Base-by-base conservation (phyloP, 148 eudicot species). In the Dysphania ambrosioides region DNA sequence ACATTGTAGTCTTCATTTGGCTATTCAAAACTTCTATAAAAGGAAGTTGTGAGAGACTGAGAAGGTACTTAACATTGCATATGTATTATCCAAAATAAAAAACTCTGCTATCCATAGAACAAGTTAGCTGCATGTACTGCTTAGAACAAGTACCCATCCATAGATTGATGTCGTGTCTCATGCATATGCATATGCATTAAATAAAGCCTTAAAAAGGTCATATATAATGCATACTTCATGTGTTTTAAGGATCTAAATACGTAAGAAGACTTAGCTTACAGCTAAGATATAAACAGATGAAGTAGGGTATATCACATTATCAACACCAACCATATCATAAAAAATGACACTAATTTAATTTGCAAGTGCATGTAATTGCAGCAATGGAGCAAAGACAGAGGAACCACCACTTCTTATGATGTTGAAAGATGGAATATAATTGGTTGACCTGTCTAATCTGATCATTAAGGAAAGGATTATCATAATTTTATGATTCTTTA, bases 381-480 rank as follows among this genome's bases (percentile, higher is more conserved):
- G 41, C 65, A 61, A 61, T 60, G n/a, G 34, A 61, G 21, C 65
- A 61, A 61, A 30, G 65, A 61, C 29, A 61, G 34, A 12, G 36
- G 19, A 13, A 59, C 36, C 36, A 9, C 13, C 34, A 61, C n/a
- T n/a, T n/a, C 65, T 13, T 30, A 29, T 61, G 64, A 60, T 27
- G 64, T 11, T 29, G 16, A n/a, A 61, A 30, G 64, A 42, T 42
- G 47, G 47, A 42, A 42, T 49, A 18, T 18, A 61, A 11, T 30
- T 26, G 29, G 62, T 27, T 58, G 62, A 10, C 8, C 62, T 58
- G 31, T 58, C 8, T 53, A 53, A 53, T 53, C 0, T 53, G 23
- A 53, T 8, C 58, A 13, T 47, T 16, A 47, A 47, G 3, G 12
- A 11, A 47, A 12, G 15, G 2, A 13, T 47, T 47, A 47, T 47